phyloP scores from a whole-genome alignment of 1,284 basidiomycete species.

The Ganoderma lucidum region DNA sequence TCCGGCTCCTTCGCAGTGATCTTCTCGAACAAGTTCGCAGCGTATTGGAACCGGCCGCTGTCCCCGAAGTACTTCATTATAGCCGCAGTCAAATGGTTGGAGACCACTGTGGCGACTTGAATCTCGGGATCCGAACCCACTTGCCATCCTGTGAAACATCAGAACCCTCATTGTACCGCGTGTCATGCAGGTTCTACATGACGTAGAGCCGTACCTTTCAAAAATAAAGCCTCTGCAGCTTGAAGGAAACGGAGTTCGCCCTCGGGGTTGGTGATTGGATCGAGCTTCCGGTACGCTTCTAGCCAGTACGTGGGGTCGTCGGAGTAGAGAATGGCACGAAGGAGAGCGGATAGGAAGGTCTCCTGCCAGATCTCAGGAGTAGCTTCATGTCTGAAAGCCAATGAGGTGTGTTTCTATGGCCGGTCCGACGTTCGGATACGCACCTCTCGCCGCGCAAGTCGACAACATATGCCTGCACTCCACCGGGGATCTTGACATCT shows the following conservation, averaged over 20 bases:
- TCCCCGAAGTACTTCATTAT: constrained; percentile 98
- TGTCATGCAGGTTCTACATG: not conserved
- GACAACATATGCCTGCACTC: constrained; percentile 94
- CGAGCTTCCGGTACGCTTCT: constrained; percentile 94
- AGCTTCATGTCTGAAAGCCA: constrained; percentile 79
- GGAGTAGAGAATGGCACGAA: constrained; percentile 93
- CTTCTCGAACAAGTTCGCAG: constrained; percentile 96
- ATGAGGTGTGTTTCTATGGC: constrained; percentile 2
- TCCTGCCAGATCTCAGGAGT: constrained; percentile 97
- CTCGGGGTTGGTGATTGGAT: constrained; percentile 92
- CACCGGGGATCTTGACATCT: constrained; percentile 98
- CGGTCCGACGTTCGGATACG: constrained; percentile 35
- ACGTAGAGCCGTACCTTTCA: constrained; percentile 69
- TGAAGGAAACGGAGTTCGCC: constrained; percentile 92
- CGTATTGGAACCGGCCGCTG: constrained; percentile 86
- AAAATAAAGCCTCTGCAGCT: constrained; percentile 90
- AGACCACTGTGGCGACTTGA: constrained; percentile 97
- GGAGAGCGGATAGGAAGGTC: constrained; percentile 92
- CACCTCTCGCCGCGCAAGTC: constrained; percentile 94
- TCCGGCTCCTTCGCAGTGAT: constrained; percentile 88
- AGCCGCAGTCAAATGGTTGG: constrained; percentile 95
- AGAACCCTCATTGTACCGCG: not conserved
- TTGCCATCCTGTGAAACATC: constrained; percentile 83
- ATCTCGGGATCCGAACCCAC: constrained; percentile 98
- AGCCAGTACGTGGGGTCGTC: constrained; percentile 94